Base-by-base conservation (phyloP, 192 early-diverging fungal genomes). In the Coemansia sp. region DNA sequence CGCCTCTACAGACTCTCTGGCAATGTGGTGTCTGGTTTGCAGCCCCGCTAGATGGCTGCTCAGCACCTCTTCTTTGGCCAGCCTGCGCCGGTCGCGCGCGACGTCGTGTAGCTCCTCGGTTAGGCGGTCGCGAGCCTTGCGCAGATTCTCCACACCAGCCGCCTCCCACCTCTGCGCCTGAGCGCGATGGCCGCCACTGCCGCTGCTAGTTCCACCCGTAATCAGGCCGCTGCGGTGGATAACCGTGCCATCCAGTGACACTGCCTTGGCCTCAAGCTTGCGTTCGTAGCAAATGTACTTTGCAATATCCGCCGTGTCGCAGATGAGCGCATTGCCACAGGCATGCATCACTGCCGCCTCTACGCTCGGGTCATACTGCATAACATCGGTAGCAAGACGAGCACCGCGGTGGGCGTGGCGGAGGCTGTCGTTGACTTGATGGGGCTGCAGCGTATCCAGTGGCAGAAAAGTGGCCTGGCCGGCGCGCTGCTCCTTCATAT, bases 211-310 rank as follows among this genome's bases (percentile, higher is more conserved):
- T 5, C 93, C 93, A 68, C 93, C 98, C 3, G 97, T 98, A 52
- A 99, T 98, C 74, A 98, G 83, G 34, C 98, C 98, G 61, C 90
- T 96, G 70, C 94, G 96, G 80, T 98, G 97, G 72, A 99, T 94
- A 24, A 98, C 88, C 1, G 91, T 93, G 34, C 97, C 97, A 73
- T 98, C 97, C 73, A 98, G 84, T 2, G 94, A 91, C 5, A 98
- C 96, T 44, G 93, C 91, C 82, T 98, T 95, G 63, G 97, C 92
- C 59, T 95, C 90, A 33, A 94, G 88, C 36, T 86, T 87, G 43
- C 86, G 82, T 27, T 96, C 91, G 77, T 94, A 99, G 66, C 92
- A 93, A 31, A 98, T 87, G 24, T 94, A 73, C 71, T 90, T 91
- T 15, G 98, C 96, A 44, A 97, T 82, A 1, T 90, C 89, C 51